Conservation (phyloP, 371 early-diverging fungal species). For the Saksenaea vasiformis region DNA sequence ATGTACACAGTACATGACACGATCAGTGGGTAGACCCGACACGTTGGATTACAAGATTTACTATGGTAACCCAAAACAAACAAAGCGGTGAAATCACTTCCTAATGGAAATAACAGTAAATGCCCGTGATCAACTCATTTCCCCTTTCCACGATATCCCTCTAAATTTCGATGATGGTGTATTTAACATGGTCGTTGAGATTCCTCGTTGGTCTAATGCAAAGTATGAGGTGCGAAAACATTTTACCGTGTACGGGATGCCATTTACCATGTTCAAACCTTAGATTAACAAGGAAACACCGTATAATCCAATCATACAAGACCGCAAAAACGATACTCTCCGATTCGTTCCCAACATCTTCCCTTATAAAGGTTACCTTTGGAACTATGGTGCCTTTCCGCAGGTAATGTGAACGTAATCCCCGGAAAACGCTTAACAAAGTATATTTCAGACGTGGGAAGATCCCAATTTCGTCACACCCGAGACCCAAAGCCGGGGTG, state of each 20-base stretch:
- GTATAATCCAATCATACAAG: slow-evolving; percentile 93
- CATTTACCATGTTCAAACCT: background rate
- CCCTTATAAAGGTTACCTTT: slow-evolving; percentile 92
- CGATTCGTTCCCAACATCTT: slow-evolving; percentile 88
- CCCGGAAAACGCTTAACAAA: too few species aligned
- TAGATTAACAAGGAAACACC: slow-evolving; percentile 75
- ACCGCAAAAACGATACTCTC: slow-evolving; percentile 86
- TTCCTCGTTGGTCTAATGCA: slow-evolving; percentile 92
- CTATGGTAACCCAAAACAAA: slow-evolving; percentile 57
- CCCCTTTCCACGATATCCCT: slow-evolving; percentile 93
- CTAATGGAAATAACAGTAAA: background rate
- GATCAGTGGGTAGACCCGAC: slow-evolving; percentile 76
- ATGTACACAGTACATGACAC: slow-evolving; percentile 11
- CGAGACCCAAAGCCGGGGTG: slow-evolving; percentile 79
- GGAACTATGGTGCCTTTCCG: slow-evolving; percentile 94
- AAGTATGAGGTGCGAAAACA: slow-evolving; percentile 77
- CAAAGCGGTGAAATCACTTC: too few species aligned
- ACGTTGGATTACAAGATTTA: slow-evolving; percentile 80
- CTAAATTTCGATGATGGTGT: slow-evolving; percentile 66
- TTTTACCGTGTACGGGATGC: background rate
- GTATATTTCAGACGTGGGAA: slow-evolving; percentile 78
- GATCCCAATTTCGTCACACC: slow-evolving; percentile 74
- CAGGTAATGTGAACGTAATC: slow-evolving; percentile 18
- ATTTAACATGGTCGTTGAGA: slow-evolving; percentile 87
- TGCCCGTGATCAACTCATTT: slow-evolving; percentile 45